Conservation (phyloP, 192 early-diverging fungal genomes). For the Dimargaris verticillata region DNA sequence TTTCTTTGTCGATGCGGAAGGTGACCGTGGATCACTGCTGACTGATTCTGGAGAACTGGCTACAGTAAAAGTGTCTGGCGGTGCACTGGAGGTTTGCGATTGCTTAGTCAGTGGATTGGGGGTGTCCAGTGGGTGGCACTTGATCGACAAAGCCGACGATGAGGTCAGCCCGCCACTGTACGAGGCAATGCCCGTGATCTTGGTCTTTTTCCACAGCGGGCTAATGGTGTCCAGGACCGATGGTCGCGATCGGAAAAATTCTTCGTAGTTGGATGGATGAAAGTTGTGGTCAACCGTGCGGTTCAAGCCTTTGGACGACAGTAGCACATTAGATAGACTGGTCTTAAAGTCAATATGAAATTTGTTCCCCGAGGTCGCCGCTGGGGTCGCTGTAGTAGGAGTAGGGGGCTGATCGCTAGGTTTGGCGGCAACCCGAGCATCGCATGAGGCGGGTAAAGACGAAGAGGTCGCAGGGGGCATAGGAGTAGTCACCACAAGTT, state of each 20-base stretch:
- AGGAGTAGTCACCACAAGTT: not conserved
- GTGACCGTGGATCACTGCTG: not conserved
- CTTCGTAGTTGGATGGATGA: conserved; percentile 9
- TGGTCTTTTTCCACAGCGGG: not conserved
- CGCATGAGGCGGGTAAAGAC: not conserved
- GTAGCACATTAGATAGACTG: not conserved
- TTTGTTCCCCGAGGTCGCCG: not conserved
- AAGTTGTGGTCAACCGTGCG: conserved; percentile 4
- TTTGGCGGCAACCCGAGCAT: not conserved
- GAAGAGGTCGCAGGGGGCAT: not conserved
- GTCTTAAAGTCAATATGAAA: not conserved
- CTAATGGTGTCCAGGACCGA: conserved; percentile 2
- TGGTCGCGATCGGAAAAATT: conserved; percentile 6
- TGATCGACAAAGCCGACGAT: not conserved
- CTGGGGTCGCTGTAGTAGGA: not conserved
- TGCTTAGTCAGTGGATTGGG: not conserved
- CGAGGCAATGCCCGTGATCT: not conserved
- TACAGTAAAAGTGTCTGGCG: not conserved
- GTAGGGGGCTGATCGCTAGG: not conserved
- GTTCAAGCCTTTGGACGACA: not conserved
- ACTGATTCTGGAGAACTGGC: not conserved
- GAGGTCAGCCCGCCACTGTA: not conserved
- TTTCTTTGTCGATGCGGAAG: not conserved
- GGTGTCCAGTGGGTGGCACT: not conserved
- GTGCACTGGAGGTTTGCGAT: not conserved